Base-by-base conservation (phyloP, 179 eudicot species). In the Nepenthes alata region DNA sequence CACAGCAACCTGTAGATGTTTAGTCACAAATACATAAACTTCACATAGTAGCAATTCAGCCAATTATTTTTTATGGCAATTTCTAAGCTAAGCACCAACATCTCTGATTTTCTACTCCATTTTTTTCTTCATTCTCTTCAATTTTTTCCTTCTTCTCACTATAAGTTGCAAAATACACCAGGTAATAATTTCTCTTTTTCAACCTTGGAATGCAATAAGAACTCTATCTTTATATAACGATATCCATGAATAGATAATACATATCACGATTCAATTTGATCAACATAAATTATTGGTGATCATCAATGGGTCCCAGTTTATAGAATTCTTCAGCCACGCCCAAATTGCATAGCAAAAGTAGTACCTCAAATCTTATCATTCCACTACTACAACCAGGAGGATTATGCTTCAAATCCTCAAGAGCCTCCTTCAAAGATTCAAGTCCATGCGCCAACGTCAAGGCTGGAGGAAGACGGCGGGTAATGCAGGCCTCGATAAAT, bases 301-400 rank as follows among this genome's bases (percentile, higher is more conserved):
- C 39, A 16, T 16, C 25, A 16, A 16, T 16, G 25, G 25, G 25
- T 56, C 45, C 45, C 5, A 39, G 4, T 55, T 55, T 38, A 9
- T 3, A 53, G 41, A 37, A 37, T 37, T 13, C 57, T n/a, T 11
- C 9, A 11, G 4, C 57, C 13, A 7, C 2, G 8, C 5, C 5
- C 6, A n/a, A 7, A 38, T 12, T 5, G 2, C 3, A 37, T 3
- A 14, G 15, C 1, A 35, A 45, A 48, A 63, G 10, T 0, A 56
- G 10, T 60, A 89, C 98, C 98, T 89, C 84, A 78, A 93, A 78
- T 70, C 96, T 73, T 37, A 81, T 81, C 77, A 86, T 75, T 44
- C 96, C 98, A 66, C 75, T 75, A 12, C 72, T 14, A 70, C 77
- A 70, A 60, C 61, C 35, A 65, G 85, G 90, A 62, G 93, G 84